These are phyloP conservation scores for Eucalyptus leucophloia DNA, from an alignment of 345 rosid genomes.

Conservation along the genomic window DNA sequence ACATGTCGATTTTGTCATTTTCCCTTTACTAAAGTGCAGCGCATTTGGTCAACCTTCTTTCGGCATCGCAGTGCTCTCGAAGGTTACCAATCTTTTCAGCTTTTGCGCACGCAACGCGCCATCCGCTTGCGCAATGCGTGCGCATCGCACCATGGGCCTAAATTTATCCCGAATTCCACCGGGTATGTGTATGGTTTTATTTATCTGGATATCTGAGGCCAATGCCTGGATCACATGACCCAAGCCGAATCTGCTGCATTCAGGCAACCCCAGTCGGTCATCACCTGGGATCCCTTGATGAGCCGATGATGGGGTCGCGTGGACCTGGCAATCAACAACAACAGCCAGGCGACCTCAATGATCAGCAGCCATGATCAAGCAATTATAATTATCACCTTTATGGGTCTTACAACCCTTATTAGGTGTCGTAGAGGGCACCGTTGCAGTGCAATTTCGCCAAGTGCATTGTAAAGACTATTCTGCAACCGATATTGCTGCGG, in stretches of 20 bases:
- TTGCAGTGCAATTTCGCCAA: neutral
- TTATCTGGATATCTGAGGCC: neutral
- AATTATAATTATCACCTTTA: neutral
- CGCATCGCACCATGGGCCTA: too few relatives aligned
- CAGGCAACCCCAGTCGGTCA: neutral
- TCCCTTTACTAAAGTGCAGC: too few relatives aligned
- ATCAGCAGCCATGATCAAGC: neutral
- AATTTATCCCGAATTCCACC: neutral
- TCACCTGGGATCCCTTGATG: neutral
- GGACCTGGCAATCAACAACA: neutral
- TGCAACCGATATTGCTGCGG: neutral
- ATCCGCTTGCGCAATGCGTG: neutral
- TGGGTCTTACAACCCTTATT: too few relatives aligned
- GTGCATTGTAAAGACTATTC: neutral
- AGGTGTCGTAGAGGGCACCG: neutral
- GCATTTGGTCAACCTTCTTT: too few relatives aligned
- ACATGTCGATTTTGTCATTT: neutral
- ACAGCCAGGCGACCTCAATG: neutral
- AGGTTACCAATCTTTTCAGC: neutral
- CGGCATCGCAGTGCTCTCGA: too few relatives aligned
- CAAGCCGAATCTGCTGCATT: neutral
- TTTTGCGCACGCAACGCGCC: neutral
- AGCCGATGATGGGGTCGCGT: neutral
- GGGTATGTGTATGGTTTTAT: neutral
- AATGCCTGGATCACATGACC: neutral